A percentile compares a stretch with the other conserved stretches of the same genome.
Evolutionary conservation across 2,329 filamentous ascomycete genomes (phyloP).

Genomic region (Tolypocladium pustulatum): DNA sequence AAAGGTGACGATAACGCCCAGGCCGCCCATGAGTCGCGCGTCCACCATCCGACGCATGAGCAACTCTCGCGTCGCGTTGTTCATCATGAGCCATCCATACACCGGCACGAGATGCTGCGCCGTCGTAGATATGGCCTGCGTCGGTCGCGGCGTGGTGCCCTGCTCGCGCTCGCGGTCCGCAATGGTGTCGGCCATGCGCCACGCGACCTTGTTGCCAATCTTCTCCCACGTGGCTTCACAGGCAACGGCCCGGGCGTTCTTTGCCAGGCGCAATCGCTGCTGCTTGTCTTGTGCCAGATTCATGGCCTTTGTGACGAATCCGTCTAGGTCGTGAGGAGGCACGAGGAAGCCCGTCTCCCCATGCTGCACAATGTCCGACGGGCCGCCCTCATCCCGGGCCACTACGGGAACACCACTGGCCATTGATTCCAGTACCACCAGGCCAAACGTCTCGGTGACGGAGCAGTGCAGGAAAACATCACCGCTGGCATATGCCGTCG

Average conservation of each 20-base stretch:
- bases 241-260: slow-evolving; percentile 42
- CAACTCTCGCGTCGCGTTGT: slow-evolving; percentile 23
- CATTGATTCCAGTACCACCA: slow-evolving; percentile 63
- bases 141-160: slow-evolving; percentile 4
- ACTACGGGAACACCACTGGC: slow-evolving; percentile 59
- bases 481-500: slow-evolving; percentile 55
- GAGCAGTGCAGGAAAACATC: slow-evolving; percentile 65
- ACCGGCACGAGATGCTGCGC: slow-evolving; percentile 25
- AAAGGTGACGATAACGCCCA: slow-evolving; percentile 35
- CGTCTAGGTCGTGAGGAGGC: slow-evolving; percentile 45
- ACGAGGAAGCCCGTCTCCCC: slow-evolving; percentile 51
- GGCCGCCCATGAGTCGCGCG: slow-evolving; percentile 31
- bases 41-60: slow-evolving; percentile 27
- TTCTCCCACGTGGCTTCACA: slow-evolving; percentile 59
- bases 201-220: slow-evolving; percentile 60
- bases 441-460: slow-evolving; percentile 60
- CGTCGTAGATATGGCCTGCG: slow-evolving; percentile 8
- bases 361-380: slow-evolving; percentile 54
- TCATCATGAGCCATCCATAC: slow-evolving; percentile 34
- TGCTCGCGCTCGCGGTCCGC: slow-evolving; percentile 29
- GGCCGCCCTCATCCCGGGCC: slow-evolving; percentile 58
- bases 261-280: slow-evolving; percentile 34
- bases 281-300: slow-evolving; percentile 34
- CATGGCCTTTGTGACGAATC: slow-evolving; percentile 44
- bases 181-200: slow-evolving; percentile 48